Evolutionary conservation across 1,284 basidiomycete genomes (phyloP), one percentile per base, ranked within the genome.

Genomic region (Cerrena zonata): DNA sequence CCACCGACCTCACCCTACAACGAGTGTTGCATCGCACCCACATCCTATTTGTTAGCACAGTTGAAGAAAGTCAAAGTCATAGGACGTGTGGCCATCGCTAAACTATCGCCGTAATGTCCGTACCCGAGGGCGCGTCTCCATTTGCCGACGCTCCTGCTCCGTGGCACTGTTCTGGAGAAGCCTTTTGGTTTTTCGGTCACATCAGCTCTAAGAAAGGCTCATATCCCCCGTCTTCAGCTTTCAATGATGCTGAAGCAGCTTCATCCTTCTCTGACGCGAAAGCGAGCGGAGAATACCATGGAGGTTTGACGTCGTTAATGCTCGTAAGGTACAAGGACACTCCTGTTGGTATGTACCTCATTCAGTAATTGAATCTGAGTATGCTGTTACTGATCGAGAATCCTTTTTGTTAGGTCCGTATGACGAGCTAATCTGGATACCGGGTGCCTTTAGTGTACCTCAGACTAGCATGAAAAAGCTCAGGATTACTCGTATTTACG

Each of bases 401-500:
- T n/a, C n/a, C n/a, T n/a, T n/a, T n/a, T n/a, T n/a, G 5, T 30
- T 30, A 54, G 53, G 53, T 5, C 50, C 53, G 4, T 52, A 55
- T 37, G 53, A 55, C 38, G 53, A 55, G 53, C 3, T 55, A 2
- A 49, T 55, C 1, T 55, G 50, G 50, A 21, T 21, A 19, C 53
- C 53, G 4, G 53, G 53, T 4, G 42, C 48, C 24, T 55, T 55
- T 27, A 24, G 5, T 2, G 50, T 51, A 3, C 53, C 53, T 11
- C 36, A 23, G 10, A 48, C 39, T 2, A 38, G 42, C 2, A 25
- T 22, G 18, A 15, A 10, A n/a, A 47, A 36, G 15, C 15, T 30
- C 4, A 45, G 53, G 5, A 52, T 55, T 45, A 55, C 53, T 13
- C 39, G 53, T n/a, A 49, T 52, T 10, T 55, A 55, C 41, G 53